phyloP scores from a whole-genome alignment of 257 asterid species.

The Ophiorrhiza pumila region DNA sequence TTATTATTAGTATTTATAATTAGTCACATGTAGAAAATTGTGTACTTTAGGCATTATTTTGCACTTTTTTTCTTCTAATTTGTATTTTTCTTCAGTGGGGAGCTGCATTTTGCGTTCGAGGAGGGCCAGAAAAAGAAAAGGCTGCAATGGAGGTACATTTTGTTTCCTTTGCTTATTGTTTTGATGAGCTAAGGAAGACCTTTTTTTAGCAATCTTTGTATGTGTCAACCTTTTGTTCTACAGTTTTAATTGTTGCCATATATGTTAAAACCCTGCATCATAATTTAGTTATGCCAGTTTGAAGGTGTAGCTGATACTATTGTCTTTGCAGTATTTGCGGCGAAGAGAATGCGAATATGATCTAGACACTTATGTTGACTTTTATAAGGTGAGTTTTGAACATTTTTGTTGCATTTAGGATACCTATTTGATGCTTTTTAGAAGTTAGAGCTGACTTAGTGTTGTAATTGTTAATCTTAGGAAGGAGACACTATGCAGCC shows the following conservation, averaged over 20 bases:
- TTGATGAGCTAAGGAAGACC: no score
- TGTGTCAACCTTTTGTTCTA: no score
- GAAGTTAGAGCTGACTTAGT: background rate
- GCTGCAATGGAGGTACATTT: slow-evolving; percentile 74
- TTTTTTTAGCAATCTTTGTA: no score
- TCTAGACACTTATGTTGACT: slow-evolving; percentile 61
- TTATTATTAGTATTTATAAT: no score
- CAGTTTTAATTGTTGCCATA: no score
- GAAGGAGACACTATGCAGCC: slow-evolving; percentile 66
- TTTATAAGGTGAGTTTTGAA: slow-evolving; percentile 48
- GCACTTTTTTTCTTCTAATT: background rate
- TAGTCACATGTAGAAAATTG: background rate
- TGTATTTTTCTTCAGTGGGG: slow-evolving; percentile 66
- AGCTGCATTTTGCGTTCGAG: slow-evolving; percentile 79
- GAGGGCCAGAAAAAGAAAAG: slow-evolving; percentile 73
- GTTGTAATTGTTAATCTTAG: slow-evolving; percentile 29
- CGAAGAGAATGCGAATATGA: slow-evolving; percentile 93
- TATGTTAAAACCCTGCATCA: no score
- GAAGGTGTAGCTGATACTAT: background rate
- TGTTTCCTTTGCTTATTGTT: background rate
- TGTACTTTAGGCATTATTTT: background rate
- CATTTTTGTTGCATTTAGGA: background rate
- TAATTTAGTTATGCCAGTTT: no score
- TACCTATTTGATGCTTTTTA: background rate
- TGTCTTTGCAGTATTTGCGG: slow-evolving; percentile 59